Base-by-base conservation (phyloP, 208 protist species). In the Trypanosoma rangeli region DNA sequence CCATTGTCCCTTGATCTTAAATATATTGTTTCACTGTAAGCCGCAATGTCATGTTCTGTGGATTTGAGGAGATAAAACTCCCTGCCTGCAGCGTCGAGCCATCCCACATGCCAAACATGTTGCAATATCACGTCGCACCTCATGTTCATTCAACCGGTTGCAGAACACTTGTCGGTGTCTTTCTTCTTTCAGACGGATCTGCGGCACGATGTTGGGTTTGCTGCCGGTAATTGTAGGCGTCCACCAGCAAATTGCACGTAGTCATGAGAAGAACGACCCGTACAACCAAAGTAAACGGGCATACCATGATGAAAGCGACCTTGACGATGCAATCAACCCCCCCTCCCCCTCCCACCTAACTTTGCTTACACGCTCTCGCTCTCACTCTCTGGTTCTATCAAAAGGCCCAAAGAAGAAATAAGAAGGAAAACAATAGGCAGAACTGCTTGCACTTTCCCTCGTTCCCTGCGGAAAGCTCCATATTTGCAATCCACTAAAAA, bases 201-300 rank as follows among this genome's bases (percentile, higher is more conserved):
- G 1, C n/a, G 49, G 16, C 22, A 26, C 16, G 18, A 53, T 1
- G 9, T 53, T n/a, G 16, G 16, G 49, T 62, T 77, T 79, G 56
- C 76, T 88, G 76, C 12, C 26, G 26, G 39, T 48, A 50, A 22
- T 12, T 50, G 20, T 31, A 26, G 22, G 58, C 58, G 28, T 63
- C 58, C 29, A 63, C 15, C 29, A 63, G 18, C 18, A 63, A 8
- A 35, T 63, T 63, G 58, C 58, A 46, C 2, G 22, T 29, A 26
- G 39, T 31, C 18, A 31, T 20, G 16, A 63, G 39, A 26, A 63
- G 58, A 24, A 63, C 18, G 2, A 63, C 58, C 18, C 58, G 58
- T 37, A 63, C 39, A 24, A 50, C 33, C 5, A 31, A n/a, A 20
- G 8, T 50, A 18, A 63, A 63, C 24, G 58, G 58, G 39, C 58